Conservation (phyloP, 2,329 filamentous ascomycete genomes). For the Westerdykella sp. region DNA sequence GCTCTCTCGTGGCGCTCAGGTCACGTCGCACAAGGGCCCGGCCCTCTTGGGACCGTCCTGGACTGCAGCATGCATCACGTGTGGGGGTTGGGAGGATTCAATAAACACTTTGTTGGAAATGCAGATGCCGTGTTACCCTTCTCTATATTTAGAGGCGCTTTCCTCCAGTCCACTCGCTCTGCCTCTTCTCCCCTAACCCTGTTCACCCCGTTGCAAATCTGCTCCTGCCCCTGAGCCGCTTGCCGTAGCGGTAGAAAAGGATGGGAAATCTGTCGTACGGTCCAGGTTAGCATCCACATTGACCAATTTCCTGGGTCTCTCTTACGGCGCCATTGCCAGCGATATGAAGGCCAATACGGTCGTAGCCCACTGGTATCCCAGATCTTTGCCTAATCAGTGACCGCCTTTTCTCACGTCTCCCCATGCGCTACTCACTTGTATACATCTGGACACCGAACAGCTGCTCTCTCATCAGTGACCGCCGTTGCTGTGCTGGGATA, state of each 20-base stretch:
- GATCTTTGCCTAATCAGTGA: constrained; percentile 38
- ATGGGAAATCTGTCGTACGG: constrained; percentile 36
- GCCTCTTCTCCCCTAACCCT: constrained; percentile 5
- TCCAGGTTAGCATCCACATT: constrained; percentile 26
- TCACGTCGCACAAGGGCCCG: constrained; percentile 23
- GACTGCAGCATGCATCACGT: constrained; percentile 32
- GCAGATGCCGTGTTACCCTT: constrained; percentile 27
- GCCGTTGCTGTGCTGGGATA: not conserved
- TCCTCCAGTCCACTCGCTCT: constrained; percentile 9
- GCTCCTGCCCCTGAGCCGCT: constrained; percentile 43
- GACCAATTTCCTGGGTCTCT: constrained; percentile 19
- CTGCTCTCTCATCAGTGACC: not conserved
- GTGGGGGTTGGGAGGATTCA: constrained; percentile 21
- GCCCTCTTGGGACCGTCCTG: constrained; percentile 19
- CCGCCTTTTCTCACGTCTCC: constrained; percentile 36
- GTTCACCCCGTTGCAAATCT: constrained; percentile 39
- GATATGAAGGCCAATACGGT: constrained; percentile 44
- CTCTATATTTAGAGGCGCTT: constrained; percentile 27
- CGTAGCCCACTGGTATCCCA: constrained; percentile 48
- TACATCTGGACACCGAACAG: constrained; percentile 49
- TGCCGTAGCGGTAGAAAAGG: constrained; percentile 47
- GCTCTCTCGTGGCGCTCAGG: constrained; percentile 33
- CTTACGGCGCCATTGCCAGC: constrained; percentile 45
- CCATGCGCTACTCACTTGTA: constrained; percentile 40
- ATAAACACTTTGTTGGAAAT: constrained; percentile 29